phyloP scores from a whole-genome alignment of 1,139 yeast species.

The Barnettozyma hawaiiensis region DNA sequence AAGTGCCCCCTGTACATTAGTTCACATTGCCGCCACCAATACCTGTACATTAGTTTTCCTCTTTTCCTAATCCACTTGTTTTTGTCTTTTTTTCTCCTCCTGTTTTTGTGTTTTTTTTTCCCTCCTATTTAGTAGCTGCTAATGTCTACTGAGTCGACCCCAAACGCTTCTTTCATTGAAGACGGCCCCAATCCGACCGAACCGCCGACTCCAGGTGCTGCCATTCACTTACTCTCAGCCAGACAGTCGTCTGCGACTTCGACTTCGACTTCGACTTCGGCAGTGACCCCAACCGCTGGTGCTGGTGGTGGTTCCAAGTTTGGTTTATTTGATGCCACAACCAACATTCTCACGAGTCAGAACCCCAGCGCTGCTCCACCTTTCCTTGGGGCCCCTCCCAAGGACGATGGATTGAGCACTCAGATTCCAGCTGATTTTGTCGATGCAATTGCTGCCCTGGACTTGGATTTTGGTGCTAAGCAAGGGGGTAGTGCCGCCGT shows the following conservation, averaged over 20 bases:
- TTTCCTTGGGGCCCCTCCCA: conserved; percentile 15
- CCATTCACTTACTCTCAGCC: conserved; percentile 3
- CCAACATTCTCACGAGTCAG: conserved; percentile 13
- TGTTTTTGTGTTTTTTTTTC: background rate
- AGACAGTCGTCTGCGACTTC: conserved; percentile 15
- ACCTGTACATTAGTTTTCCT: conserved; percentile 4
- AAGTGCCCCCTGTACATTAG: conserved; percentile 6
- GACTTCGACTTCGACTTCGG: conserved; percentile 18
- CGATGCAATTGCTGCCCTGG: conserved; percentile 14
- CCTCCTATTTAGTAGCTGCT: background rate
- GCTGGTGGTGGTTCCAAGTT: conserved; percentile 33
- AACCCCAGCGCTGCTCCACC: conserved; percentile 23
- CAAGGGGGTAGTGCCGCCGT: background rate
- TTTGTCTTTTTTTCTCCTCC: background rate
- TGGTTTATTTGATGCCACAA: conserved; percentile 27
- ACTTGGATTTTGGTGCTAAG: conserved; percentile 23
- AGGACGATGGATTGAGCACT: conserved; percentile 8
- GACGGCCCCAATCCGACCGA: conserved; percentile 10
- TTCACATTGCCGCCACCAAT: background rate
- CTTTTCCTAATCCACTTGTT: background rate
- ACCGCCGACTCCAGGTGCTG: conserved; percentile 9
- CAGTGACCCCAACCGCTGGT: no score
- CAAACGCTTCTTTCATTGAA: conserved; percentile 17
- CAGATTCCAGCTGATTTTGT: conserved; percentile 19
- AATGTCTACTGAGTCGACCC: conserved; percentile 18